Percentiles rank a stretch among this genome's conserved stretches.
Conservation (phyloP, 1,139 yeast genomes). For the Pneumocystis canis region DNA sequence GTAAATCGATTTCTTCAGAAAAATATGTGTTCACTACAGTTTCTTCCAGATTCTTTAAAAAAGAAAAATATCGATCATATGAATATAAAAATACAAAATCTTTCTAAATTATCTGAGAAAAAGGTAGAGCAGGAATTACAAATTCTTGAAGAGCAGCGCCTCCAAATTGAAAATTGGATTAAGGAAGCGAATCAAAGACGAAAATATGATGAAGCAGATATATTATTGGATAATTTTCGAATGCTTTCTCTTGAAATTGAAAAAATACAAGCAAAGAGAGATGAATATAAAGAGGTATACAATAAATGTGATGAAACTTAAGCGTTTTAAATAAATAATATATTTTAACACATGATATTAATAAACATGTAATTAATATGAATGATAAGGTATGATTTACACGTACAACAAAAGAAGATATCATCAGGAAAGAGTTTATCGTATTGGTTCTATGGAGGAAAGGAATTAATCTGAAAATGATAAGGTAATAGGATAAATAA, state of each 20-base stretch:
- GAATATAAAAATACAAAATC: conserved; percentile 1
- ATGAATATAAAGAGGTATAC: neutral
- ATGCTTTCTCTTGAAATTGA: conserved; percentile 46
- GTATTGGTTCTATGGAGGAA: too few species aligned
- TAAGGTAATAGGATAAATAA: too few species aligned
- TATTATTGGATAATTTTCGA: conserved; percentile 41
- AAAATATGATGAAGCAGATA: conserved; percentile 59
- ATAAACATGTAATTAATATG: neutral
- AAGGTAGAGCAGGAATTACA: conserved; percentile 15
- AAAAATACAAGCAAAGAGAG: conserved; percentile 10
- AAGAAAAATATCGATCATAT: conserved; percentile 1
- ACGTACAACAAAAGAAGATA: too few species aligned
- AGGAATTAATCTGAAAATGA: too few species aligned
- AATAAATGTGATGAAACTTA: too few species aligned
- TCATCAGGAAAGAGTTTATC: too few species aligned
- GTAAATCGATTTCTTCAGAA: neutral
- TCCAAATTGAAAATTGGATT: conserved; percentile 50
- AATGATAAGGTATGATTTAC: too few species aligned
- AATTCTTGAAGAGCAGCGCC: conserved; percentile 19
- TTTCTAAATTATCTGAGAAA: conserved; percentile 3
- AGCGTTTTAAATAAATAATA: too few species aligned
- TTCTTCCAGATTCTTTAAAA: neutral
- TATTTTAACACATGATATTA: too few species aligned
- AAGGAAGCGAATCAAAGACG: conserved; percentile 48
- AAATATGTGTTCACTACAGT: neutral